Conservation (phyloP, 73 alveolate genomes). For the Tetrahymena malaccensis region DNA sequence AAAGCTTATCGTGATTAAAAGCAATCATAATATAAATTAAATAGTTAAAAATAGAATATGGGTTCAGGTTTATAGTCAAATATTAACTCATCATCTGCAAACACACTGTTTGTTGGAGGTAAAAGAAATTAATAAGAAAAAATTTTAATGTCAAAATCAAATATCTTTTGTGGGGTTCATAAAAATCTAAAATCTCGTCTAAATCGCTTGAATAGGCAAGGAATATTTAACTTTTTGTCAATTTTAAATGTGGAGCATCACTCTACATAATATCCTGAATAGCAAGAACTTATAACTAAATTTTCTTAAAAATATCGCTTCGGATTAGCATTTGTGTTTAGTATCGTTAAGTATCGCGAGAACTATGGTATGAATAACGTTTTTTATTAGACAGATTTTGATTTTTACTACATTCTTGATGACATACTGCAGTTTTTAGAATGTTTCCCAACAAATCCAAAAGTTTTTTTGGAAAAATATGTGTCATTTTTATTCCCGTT, state of each 20-base stretch:
- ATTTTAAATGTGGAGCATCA: background rate
- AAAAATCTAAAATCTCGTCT: background rate
- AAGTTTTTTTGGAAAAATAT: background rate
- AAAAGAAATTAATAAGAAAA: background rate
- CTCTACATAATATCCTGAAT: background rate
- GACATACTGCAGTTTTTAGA: background rate
- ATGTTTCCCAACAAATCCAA: background rate
- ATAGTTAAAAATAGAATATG: background rate
- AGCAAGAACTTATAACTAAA: background rate
- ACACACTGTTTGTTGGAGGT: background rate
- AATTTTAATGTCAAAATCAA: background rate
- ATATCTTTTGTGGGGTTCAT: background rate
- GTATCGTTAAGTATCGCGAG: background rate
- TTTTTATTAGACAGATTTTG: background rate
- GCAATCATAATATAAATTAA: background rate
- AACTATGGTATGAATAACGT: background rate
- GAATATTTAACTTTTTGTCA: background rate
- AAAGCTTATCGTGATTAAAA: background rate
- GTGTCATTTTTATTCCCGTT: background rate
- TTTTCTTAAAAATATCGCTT: background rate
- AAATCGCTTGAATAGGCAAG: background rate
- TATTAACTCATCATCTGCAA: background rate
- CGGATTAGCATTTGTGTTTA: background rate
- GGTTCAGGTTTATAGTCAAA: background rate
- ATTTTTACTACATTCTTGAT: background rate